These are phyloP conservation scores for Sporothrix brunneoviolacea DNA, from an alignment of 2,329 filamentous ascomycete species.

Conservation along the genomic window DNA sequence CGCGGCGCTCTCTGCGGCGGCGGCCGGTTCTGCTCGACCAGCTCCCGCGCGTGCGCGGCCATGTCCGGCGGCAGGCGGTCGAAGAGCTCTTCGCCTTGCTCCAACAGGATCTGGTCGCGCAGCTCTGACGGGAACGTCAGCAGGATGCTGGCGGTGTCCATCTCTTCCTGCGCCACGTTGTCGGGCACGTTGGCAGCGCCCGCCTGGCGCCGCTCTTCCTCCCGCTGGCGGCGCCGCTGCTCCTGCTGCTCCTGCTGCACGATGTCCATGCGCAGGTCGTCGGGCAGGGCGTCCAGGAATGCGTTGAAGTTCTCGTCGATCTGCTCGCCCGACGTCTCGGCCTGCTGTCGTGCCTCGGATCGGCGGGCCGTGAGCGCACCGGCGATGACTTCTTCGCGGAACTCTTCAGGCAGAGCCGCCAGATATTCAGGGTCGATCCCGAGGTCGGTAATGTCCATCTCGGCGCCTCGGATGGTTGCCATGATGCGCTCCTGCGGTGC, in stretches of 20 bases:
- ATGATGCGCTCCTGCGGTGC: slow-evolving; percentile 50
- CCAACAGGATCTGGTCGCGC: slow-evolving; percentile 79
- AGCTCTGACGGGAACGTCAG: slow-evolving; percentile 81
- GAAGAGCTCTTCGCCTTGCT: slow-evolving; percentile 84
- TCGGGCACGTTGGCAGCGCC: slow-evolving; percentile 40
- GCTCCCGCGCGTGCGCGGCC: slow-evolving; percentile 74
- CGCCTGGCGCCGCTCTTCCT: slow-evolving; percentile 66
- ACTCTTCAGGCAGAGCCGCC: slow-evolving; percentile 92
- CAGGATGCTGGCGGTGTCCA: slow-evolving; percentile 89
- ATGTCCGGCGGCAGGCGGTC: slow-evolving; percentile 78
- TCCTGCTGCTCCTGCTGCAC: slow-evolving; percentile 86
- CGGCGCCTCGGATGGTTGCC: slow-evolving; percentile 77
- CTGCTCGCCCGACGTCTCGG: slow-evolving; percentile 59
- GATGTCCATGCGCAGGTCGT: slow-evolving; percentile 84
- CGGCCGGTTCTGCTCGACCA: slow-evolving; percentile 38
- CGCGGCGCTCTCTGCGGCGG: slow-evolving; percentile 24
- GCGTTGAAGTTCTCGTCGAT: slow-evolving; percentile 77
- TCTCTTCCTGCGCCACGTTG: slow-evolving; percentile 51
- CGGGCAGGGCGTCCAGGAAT: slow-evolving; percentile 86
- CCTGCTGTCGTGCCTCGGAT: slow-evolving; percentile 64
- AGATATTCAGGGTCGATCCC: slow-evolving; percentile 94
- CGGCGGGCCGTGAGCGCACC: slow-evolving; percentile 79
- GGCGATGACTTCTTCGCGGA: slow-evolving; percentile 92
- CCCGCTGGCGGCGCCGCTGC: slow-evolving; percentile 78
- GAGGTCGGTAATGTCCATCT: slow-evolving; percentile 87